These are phyloP conservation scores for Cytospora leucostoma DNA, from an alignment of 2,329 filamentous ascomycete genomes.

Conservation along the genomic window DNA sequence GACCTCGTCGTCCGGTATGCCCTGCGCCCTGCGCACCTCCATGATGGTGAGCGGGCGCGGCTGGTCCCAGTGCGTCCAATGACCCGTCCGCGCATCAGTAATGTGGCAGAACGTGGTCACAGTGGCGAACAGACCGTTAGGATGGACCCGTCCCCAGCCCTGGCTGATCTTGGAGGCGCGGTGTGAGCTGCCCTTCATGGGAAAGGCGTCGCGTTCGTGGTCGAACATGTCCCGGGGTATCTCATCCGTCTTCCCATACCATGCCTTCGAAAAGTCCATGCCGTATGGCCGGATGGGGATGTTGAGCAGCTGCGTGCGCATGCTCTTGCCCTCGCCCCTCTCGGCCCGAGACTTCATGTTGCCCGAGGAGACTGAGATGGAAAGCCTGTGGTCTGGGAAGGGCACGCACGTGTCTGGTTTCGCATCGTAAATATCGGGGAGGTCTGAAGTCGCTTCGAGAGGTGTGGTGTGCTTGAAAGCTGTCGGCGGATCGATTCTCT, in stretches of 20 bases:
- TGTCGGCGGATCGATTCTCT: slow-evolving; percentile 51
- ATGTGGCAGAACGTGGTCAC: slow-evolving; percentile 58
- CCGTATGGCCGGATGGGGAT: slow-evolving; percentile 63
- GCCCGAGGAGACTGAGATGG: slow-evolving; percentile 42
- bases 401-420: slow-evolving; percentile 62
- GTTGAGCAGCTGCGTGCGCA: slow-evolving; percentile 50
- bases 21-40: slow-evolving; percentile 70
- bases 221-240: slow-evolving; percentile 39
- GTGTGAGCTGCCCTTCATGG: slow-evolving; percentile 39
- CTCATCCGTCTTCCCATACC: slow-evolving; percentile 30
- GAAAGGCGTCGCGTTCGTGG: slow-evolving; percentile 45
- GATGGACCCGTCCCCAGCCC: slow-evolving; percentile 56
- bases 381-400: slow-evolving; percentile 68
- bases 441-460: slow-evolving; percentile 54
- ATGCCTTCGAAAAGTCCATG: slow-evolving; percentile 53
- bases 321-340: background rate
- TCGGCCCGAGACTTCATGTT: background rate
- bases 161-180: slow-evolving; percentile 45
- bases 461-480: slow-evolving; percentile 63
- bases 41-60: slow-evolving; percentile 62
- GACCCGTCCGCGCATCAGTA: slow-evolving; percentile 53
- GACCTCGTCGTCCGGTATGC: slow-evolving; percentile 69
- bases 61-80: slow-evolving; percentile 65
- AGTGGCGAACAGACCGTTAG: slow-evolving; percentile 59
- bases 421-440: slow-evolving; percentile 64